phyloP scores from a whole-genome alignment of 768 basidiomycete genomes.

The Mycena polygramma region DNA sequence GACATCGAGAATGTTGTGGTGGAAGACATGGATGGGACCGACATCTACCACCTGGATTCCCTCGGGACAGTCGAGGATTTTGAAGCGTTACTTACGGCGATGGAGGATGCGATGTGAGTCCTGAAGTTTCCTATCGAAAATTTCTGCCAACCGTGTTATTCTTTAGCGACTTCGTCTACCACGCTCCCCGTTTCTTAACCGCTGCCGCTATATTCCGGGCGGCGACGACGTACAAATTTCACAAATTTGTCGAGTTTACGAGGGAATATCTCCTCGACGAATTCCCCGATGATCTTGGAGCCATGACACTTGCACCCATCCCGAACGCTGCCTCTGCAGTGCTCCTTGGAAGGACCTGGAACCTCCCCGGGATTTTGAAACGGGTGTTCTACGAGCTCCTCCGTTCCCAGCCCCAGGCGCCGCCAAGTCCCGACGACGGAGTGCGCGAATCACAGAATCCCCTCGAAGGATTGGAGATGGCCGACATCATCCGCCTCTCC shows the following conservation, averaged over 20 bases:
- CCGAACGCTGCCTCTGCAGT: slow-evolving; percentile 48
- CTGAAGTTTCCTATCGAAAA: neutral
- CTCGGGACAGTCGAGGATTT: slow-evolving; percentile 29
- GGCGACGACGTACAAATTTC: slow-evolving; percentile 47
- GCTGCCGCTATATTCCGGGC: slow-evolving; percentile 49
- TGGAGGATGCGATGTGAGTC: slow-evolving; percentile 40
- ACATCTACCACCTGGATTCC: slow-evolving; percentile 19
- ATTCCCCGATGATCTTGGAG: slow-evolving; percentile 44
- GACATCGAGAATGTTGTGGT: slow-evolving; percentile 16
- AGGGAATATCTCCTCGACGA: slow-evolving; percentile 41
- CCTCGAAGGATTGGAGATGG: neutral
- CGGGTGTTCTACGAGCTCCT: slow-evolving; percentile 56
- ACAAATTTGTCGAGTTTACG: slow-evolving; percentile 43
- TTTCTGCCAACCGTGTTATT: neutral
- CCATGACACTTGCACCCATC: slow-evolving; percentile 3
- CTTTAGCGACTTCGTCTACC: slow-evolving; percentile 37
- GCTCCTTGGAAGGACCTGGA: slow-evolving; percentile 46
- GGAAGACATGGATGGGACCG: slow-evolving; percentile 21
- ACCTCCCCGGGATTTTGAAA: slow-evolving; percentile 47
- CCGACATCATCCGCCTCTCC: slow-evolving; percentile 26
- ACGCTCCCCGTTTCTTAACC: slow-evolving; percentile 43
- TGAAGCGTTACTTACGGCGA: slow-evolving; percentile 34
- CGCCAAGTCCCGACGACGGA: neutral
- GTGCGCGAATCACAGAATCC: neutral
- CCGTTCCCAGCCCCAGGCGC: neutral